Evolutionary conservation across 2,329 filamentous ascomycete genomes (phyloP), one percentile per base, ranked within the genome.

Genomic region (Alternaria sp.): DNA sequence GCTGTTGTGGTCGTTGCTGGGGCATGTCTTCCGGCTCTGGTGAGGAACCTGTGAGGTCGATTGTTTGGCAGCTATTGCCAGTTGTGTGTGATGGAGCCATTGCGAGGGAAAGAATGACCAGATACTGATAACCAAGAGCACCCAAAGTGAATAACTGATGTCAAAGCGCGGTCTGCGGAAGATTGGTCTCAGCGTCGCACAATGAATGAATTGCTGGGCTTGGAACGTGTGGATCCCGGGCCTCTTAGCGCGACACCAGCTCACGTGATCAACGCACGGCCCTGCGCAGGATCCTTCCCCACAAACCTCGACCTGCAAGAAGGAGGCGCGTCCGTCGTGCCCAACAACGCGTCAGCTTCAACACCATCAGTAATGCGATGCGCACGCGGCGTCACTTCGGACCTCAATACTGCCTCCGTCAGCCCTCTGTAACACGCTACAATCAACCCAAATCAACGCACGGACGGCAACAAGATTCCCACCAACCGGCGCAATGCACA

Each of bases 41-140:
- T 6, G 71, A 73, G 44, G 73, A 64, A 17, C 59, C 70, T 5
- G 73, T 75, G 12, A 75, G 64, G 55, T 75, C 72, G 21, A 75
- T 74, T 5, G 72, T 64, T 19, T 74, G 67, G 12, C 67, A 28
- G 10, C 59, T 47, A 28, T 59, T 40, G 40, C 25, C 40, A n/a
- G 59, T 32, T 54, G 44, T 57, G 21, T 59, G 56, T 46, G 63
- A 44, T 19, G 21, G 43, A 19, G 59, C 51, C 63, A 65, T 65
- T 19, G 12, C 51, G 21, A 17, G 17, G 25, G 15, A 47, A 49
- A 23, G 23, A 63, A 25, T 46, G 28, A 6, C 2, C n/a, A 25
- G 44, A 59, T 32, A 56, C 19, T 21, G 23, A 17, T 21, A 28
- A 49, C 28, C 17, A 26, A 30, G 6, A 40, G 17, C 40, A n/a